Conservation (phyloP, 805 yeast genomes). For the Teunomyces barrocoloradensis region DNA sequence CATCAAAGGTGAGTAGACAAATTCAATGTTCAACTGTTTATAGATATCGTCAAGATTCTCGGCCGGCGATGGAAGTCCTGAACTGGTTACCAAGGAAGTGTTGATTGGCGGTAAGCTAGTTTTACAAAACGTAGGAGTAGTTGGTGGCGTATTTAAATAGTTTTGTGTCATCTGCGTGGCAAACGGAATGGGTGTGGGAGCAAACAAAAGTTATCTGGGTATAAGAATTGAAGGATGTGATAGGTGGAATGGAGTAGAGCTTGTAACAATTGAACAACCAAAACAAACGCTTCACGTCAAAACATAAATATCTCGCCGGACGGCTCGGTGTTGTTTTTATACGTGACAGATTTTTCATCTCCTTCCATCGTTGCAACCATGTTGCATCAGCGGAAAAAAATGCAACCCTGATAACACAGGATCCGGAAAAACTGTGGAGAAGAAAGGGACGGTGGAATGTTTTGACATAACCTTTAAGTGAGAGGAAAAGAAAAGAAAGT, state of each 20-base stretch:
- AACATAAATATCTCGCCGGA: neutral
- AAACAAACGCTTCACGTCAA: neutral
- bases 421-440: neutral
- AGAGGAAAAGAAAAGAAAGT: too few relatives aligned
- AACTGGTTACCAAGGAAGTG: neutral
- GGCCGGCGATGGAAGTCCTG: constrained; percentile 2
- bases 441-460: too few relatives aligned
- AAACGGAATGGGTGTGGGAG: neutral
- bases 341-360: constrained; percentile 1
- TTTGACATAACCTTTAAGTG: too few relatives aligned
- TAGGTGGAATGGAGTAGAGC: neutral
- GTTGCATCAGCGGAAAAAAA: constrained; percentile 1
- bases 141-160: constrained; percentile 13
- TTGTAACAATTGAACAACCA: neutral
- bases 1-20: constrained; percentile 33
- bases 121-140: constrained; percentile 9
- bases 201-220: neutral
- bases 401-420: neutral
- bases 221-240: neutral
- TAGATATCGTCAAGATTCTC: constrained; percentile 10
- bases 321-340: constrained; percentile 1
- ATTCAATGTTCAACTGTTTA: constrained; percentile 14
- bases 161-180: constrained; percentile 5
- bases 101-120: constrained; percentile 2
- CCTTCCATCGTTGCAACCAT: neutral